These are phyloP conservation scores for Leccinum longicurvipes DNA, from an alignment of 768 basidiomycete species.

Conservation along the genomic window DNA sequence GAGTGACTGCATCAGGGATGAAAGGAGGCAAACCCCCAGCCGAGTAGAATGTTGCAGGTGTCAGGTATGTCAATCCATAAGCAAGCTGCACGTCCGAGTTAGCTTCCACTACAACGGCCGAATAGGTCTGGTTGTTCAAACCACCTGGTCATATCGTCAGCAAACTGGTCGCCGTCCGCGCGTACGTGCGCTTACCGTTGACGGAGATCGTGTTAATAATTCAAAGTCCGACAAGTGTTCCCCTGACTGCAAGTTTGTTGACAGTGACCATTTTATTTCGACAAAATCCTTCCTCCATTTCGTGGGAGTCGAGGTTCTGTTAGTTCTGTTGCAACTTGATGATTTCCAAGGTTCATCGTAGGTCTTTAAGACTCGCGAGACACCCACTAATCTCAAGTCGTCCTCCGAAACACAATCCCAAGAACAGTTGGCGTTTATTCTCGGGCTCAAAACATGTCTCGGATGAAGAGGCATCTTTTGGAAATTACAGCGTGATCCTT, in stretches of 20 bases:
- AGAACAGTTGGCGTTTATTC: conserved; percentile 1
- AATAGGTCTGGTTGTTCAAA: conserved; percentile 51
- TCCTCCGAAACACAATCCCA: not conserved
- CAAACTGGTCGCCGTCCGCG: not conserved
- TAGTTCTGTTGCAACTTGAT: too few species aligned
- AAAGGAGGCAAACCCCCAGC: conserved; percentile 63
- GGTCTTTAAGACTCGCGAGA: not conserved
- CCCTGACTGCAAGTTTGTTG: too few species aligned
- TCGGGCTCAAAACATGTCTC: not conserved
- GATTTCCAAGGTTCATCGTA: too few species aligned
- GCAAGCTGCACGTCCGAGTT: conserved; percentile 67
- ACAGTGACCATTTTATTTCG: too few species aligned
- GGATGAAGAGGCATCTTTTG: conserved; percentile 36
- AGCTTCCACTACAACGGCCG: conserved; percentile 58
- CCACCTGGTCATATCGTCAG: conserved; percentile 44
- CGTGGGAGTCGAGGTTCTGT: too few species aligned
- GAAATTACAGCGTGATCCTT: conserved; percentile 58
- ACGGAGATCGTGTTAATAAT: too few species aligned
- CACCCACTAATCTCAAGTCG: not conserved
- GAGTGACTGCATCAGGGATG: conserved; percentile 41
- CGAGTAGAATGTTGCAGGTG: conserved; percentile 55
- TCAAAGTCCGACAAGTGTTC: too few species aligned
- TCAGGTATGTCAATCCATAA: conserved; percentile 63
- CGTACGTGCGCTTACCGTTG: too few species aligned
- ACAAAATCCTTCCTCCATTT: too few species aligned